Evolutionary conservation across 2,329 filamentous ascomycete species (phyloP).

Genomic region (Fusarium dlaminii): DNA sequence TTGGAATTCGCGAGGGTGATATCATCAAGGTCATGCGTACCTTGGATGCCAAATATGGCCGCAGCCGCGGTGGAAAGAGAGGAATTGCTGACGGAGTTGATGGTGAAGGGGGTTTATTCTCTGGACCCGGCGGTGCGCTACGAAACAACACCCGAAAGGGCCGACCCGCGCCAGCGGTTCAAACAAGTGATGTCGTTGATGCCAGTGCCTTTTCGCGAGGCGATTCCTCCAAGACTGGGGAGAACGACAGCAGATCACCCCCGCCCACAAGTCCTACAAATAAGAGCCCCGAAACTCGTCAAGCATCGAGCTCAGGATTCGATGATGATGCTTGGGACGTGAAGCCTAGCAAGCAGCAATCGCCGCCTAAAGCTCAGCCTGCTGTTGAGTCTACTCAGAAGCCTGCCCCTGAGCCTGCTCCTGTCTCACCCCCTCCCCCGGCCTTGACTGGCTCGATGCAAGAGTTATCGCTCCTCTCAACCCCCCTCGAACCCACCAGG

Average conservation of each 20-base stretch:
- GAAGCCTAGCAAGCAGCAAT: constrained; percentile 76
- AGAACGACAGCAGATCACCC: constrained; percentile 36
- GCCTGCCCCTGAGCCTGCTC: constrained; percentile 37
- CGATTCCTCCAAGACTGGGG: constrained; percentile 44
- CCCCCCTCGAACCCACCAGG: constrained; percentile 63
- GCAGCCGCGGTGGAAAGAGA: constrained; percentile 58
- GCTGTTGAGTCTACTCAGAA: constrained; percentile 26
- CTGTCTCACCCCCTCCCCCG: constrained; percentile 48
- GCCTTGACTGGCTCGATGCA: constrained; percentile 74
- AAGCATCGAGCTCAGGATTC: constrained; percentile 67
- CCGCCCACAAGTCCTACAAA: constrained; percentile 41
- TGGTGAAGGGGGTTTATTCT: constrained; percentile 83
- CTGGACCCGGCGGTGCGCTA: constrained; percentile 88
- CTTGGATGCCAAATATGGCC: constrained; percentile 81
- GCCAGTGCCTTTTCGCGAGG: constrained; percentile 82
- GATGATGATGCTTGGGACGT: constrained; percentile 98
- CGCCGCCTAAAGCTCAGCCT: constrained; percentile 31
- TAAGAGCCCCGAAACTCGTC: constrained; percentile 43
- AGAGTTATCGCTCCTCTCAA: constrained; percentile 63
- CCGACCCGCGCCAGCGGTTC: constrained; percentile 84
- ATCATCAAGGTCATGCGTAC: constrained; percentile 94
- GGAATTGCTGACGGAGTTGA: constrained; percentile 57
- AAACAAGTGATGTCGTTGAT: constrained; percentile 87
- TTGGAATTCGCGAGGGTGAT: constrained; percentile 96
- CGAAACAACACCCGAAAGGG: constrained; percentile 96